Evolutionary conservation across 129 eudicot species (phyloP).

Genomic region (Flaveria trinervia): DNA sequence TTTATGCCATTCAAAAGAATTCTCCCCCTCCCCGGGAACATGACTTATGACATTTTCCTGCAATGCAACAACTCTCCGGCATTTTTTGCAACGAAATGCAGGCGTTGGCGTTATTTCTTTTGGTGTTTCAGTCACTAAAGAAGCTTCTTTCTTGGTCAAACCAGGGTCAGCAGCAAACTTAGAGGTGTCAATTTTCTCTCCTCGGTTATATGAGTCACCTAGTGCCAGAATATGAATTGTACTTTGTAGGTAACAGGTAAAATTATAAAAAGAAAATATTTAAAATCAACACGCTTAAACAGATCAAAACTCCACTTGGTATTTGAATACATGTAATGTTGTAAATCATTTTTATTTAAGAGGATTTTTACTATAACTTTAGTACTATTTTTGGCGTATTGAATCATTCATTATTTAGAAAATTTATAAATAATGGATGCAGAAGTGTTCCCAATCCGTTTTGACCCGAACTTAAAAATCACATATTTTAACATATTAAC

Average conservation of each 20-base stretch:
- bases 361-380: background rate
- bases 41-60: slow-evolving; percentile 77
- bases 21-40: slow-evolving; percentile 87
- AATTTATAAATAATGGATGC: background rate
- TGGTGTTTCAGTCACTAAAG: slow-evolving; percentile 34
- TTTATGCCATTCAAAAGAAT: slow-evolving; percentile 86
- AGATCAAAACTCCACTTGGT: background rate
- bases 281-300: background rate
- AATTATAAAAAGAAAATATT: too few relatives aligned
- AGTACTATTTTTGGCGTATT: background rate
- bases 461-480: background rate
- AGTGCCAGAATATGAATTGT: background rate
- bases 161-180: slow-evolving; percentile 95
- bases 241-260: slow-evolving; percentile 3
- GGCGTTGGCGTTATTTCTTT: slow-evolving; percentile 39
- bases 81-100: slow-evolving; percentile 87
- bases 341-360: background rate
- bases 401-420: background rate
- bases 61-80: slow-evolving; percentile 89
- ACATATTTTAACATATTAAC: slow-evolving; percentile 2
- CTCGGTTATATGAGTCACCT: slow-evolving; percentile 95
- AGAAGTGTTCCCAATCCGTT: background rate
- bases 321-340: background rate
- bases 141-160: slow-evolving; percentile 50
- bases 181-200: slow-evolving; percentile 76